These are phyloP conservation scores for Codiaeum variegatum DNA, from an alignment of 441 rosid species.

Conservation along the genomic window DNA sequence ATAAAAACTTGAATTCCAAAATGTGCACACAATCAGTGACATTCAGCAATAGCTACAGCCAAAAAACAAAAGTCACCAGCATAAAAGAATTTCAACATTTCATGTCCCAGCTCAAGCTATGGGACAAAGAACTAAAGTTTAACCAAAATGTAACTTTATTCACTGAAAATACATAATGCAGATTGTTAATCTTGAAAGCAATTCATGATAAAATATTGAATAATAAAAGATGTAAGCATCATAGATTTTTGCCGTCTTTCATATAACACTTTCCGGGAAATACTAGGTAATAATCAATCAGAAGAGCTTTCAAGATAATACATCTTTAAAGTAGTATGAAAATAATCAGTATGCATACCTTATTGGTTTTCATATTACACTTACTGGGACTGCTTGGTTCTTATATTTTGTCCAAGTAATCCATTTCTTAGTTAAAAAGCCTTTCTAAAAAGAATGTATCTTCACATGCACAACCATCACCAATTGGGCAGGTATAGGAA, in stretches of 20 bases:
- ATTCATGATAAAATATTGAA: background rate
- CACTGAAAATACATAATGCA: background rate
- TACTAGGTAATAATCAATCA: background rate
- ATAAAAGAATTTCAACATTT: background rate
- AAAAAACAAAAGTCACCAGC: background rate
- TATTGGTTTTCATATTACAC: background rate
- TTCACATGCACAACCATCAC: background rate
- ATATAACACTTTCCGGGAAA: constrained; percentile 3
- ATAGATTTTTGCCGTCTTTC: background rate
- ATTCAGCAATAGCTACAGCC: background rate
- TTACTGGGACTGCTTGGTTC: background rate
- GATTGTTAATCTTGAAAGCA: background rate
- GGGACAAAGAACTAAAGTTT: background rate
- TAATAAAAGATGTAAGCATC: background rate
- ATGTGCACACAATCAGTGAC: background rate
- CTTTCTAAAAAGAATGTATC: background rate
- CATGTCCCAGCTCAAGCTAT: background rate
- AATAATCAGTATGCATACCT: background rate
- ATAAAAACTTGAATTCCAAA: background rate
- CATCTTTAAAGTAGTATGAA: background rate
- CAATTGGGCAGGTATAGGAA: background rate
- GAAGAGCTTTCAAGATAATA: background rate
- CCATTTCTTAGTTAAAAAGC: background rate
- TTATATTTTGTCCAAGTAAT: background rate
- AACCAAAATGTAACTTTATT: background rate